These are phyloP conservation scores for Alternaria metachromatica DNA, from an alignment of 2,329 filamentous ascomycete genomes.

Conservation along the genomic window DNA sequence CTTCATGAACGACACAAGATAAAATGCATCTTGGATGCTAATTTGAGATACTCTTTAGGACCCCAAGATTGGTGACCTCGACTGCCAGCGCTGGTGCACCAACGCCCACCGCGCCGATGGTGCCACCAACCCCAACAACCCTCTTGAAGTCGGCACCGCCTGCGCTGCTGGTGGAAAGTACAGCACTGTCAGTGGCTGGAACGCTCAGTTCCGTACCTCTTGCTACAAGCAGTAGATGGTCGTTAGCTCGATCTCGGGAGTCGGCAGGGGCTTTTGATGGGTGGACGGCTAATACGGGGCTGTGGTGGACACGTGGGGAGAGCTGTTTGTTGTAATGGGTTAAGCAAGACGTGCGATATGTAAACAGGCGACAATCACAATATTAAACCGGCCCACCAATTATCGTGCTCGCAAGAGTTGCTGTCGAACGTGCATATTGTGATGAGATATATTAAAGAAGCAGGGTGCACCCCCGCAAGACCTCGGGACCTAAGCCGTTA, in stretches of 20 bases:
- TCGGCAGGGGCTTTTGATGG: not conserved
- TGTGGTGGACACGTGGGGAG: not conserved
- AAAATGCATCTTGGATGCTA: not conserved
- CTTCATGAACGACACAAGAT: not conserved
- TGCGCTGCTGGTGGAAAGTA: conserved; percentile 6
- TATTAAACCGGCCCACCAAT: not conserved
- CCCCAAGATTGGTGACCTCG: not conserved
- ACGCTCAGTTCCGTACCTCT: conserved; percentile 4
- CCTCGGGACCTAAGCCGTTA: not conserved
- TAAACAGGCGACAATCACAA: not conserved
- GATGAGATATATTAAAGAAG: not conserved
- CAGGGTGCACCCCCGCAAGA: not conserved
- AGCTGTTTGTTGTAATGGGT: not conserved
- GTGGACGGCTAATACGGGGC: not conserved
- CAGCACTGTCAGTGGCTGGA: conserved; percentile 2
- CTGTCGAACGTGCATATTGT: not conserved
- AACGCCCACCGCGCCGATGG: conserved; percentile 3
- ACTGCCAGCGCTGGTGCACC: conserved; percentile 10
- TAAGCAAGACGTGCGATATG: not conserved
- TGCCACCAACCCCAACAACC: conserved; percentile 1
- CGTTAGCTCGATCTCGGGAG: not conserved
- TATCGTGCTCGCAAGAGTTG: not conserved
- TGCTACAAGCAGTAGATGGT: conserved; percentile 7
- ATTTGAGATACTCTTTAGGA: not conserved
- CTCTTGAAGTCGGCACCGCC: conserved; percentile 4